Evolutionary conservation across 805 yeast species (phyloP).

Genomic region (Teunomyces aglyptinius): DNA sequence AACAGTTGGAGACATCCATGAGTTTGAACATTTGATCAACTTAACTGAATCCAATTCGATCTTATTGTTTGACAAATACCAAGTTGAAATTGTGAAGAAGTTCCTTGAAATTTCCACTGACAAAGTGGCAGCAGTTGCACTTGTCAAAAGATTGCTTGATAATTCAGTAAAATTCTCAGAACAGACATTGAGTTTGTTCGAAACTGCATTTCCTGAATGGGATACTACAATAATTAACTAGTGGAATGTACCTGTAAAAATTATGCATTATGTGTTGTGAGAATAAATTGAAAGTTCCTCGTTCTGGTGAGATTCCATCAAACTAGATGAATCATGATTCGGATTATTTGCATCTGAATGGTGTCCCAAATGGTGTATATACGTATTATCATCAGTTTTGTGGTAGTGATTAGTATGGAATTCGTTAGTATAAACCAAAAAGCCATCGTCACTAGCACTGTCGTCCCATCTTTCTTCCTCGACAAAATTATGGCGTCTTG

Average conservation of each 20-base stretch:
- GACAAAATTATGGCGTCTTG: slow-evolving; percentile 12
- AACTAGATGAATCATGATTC: background rate
- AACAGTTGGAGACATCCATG: slow-evolving; percentile 20
- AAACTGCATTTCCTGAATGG: background rate
- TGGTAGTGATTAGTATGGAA: slow-evolving; percentile 25
- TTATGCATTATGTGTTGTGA: background rate
- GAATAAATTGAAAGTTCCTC: background rate
- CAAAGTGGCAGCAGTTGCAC: background rate
- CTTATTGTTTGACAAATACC: slow-evolving; percentile 14
- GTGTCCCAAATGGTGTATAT: background rate
- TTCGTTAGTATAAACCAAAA: slow-evolving; percentile 42
- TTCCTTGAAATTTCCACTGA: slow-evolving; percentile 12
- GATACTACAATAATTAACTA: slow-evolving; percentile 4
- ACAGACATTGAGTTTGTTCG: slow-evolving; percentile 3
- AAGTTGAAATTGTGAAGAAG: slow-evolving; percentile 17
- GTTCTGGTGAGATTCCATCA: background rate
- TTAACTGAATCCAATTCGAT: slow-evolving; percentile 13
- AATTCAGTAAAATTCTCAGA: slow-evolving; percentile 7
- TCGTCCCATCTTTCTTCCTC: slow-evolving; percentile 13
- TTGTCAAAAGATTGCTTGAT: slow-evolving; percentile 1
- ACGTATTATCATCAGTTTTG: background rate
- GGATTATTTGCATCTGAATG: background rate
- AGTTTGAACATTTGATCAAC: slow-evolving; percentile 27
- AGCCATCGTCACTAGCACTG: slow-evolving; percentile 42
- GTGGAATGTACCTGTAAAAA: slow-evolving; percentile 5